Evolutionary conservation across 2,329 filamentous ascomycete genomes (phyloP), one percentile per base, ranked within the genome.

Genomic region (Xylaria sp.): DNA sequence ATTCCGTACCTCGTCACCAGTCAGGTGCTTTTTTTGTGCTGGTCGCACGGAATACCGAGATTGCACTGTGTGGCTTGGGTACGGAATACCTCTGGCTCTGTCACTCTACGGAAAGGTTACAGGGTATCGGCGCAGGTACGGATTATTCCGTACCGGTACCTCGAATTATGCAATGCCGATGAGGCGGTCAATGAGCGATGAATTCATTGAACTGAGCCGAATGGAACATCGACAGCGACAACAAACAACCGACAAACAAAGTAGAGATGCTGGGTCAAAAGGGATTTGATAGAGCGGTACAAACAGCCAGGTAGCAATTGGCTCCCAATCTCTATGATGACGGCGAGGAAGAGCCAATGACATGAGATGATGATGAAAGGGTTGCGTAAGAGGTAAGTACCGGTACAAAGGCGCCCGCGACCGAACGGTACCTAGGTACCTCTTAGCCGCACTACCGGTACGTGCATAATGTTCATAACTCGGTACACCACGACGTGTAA

Each of bases 301-400:
- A 30, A 30, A 30, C 23, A 30, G 23, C 23, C 23, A 23, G 23
- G 23, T 47, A 30, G 30, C 42, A 54, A 23, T 57, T 30, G 23
- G 52, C 30, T 16, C 42, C n/a, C 42, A 46, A 46, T 44, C 5
- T 30, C 8, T 4, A 37, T 55, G 46, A 16, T 47, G 44, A 44
- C 5, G 60, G 54, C 48, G 44, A 52, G 54, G 52, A 49, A 52
- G 53, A 51, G 58, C 42, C 56, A 50, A 57, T 58, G 35, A 49
- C 44, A 42, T 7, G 34, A 44, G 46, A 30, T 54, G 44, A 57
- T 62, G 62, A 61, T 55, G 59, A 57, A 59, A 63, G 61, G 52
- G 8, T 59, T 59, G 56, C 61, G 59, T 60, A 46, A 46, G 16
- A 16, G 16, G 42, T 9, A 42, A 13, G 9, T 42, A 42, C 37